Conservation (phyloP, 1,139 yeast genomes). For the Candida sojae region DNA sequence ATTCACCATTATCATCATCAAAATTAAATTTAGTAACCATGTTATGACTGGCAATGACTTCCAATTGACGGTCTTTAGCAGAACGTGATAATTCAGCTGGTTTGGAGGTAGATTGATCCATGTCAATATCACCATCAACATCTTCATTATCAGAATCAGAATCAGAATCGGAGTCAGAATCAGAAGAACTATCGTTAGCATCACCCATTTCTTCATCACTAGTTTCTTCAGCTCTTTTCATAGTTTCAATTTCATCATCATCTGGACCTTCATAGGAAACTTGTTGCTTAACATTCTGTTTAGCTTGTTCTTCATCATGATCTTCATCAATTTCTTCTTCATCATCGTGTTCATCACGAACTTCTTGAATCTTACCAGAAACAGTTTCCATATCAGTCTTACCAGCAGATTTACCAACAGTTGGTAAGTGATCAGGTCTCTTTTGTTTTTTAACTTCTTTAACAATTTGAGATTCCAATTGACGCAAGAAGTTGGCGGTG, state of each 20-base stretch:
- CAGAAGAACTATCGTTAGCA: conserved; percentile 35
- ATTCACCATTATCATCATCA: conserved; percentile 84
- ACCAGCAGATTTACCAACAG: conserved; percentile 74
- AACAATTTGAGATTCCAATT: conserved; percentile 69
- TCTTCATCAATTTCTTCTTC: conserved; percentile 62
- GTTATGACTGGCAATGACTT: conserved; percentile 70
- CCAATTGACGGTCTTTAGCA: conserved; percentile 85
- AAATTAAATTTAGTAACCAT: conserved; percentile 80
- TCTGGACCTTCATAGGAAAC: conserved; percentile 95
- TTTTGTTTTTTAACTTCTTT: conserved; percentile 86
- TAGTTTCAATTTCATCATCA: conserved; percentile 86
- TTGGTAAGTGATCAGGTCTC: conserved; percentile 56
- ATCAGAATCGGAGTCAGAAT: conserved; percentile 20
- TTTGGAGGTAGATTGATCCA: conserved; percentile 13
- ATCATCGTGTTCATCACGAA: conserved; percentile 52
- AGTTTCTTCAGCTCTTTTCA: conserved; percentile 78
- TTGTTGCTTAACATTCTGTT: conserved; percentile 64
- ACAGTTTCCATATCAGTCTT: conserved; percentile 45
- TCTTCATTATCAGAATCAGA: conserved; percentile 22
- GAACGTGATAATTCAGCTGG: conserved; percentile 43
- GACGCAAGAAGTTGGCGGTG: conserved; percentile 62
- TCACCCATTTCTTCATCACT: conserved; percentile 61
- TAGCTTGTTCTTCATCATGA: conserved; percentile 55
- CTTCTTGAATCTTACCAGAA: conserved; percentile 33
- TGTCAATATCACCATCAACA: conserved; percentile 27